Base-by-base conservation (phyloP, 1,139 yeast genomes). In the Saccharomyces hybrid region DNA sequence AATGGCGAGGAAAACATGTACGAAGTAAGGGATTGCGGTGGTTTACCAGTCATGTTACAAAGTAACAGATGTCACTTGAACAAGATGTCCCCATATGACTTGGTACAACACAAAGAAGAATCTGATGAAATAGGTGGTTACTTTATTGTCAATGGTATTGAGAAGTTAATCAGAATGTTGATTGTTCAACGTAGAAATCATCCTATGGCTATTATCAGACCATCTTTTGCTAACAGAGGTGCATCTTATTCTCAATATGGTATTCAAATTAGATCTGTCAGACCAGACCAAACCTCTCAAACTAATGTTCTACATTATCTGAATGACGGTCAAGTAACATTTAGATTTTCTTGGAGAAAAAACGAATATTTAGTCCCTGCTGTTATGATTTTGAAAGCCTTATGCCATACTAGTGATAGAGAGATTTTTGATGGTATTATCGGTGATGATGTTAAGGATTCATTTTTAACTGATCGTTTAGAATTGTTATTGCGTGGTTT, bases 171-270 rank as follows among this genome's bases (percentile, higher is more conserved):
- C 66, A 88, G 99, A 75, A 89, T 93, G 98, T 82, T 95, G 72
- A 90, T 93, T 76, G 97, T 93, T 23, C 99, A 93, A 75, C 86
- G 98, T 73, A 81, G 99, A 73, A 93, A 95, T 72, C 98, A 90
- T 70, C 96, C 98, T 23, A 89, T 93, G 97, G 98, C 98, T 8
- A 83, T 93, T 64, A 85, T 90, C 58, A 89, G 99, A 75, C 95
- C 97, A 38, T 87, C 96, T 16, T 93, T 93, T 69, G 86, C 86
- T 53, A 90, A 90, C 74, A 86, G 99, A 78, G 99, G 99, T 64
- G 86, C 93, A 13, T 74, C 90, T 7, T 93, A 95, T 74, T 78
- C 97, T 51, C 83, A 85, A 60, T 95, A 74, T 64, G 99, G 99
- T 83, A 82, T 93, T 57, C 98, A 91, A 75, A 87, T 93, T 58